These are phyloP conservation scores for Aspergillus brasiliensis DNA, from an alignment of 2,329 filamentous ascomycete genomes.

Conservation along the genomic window DNA sequence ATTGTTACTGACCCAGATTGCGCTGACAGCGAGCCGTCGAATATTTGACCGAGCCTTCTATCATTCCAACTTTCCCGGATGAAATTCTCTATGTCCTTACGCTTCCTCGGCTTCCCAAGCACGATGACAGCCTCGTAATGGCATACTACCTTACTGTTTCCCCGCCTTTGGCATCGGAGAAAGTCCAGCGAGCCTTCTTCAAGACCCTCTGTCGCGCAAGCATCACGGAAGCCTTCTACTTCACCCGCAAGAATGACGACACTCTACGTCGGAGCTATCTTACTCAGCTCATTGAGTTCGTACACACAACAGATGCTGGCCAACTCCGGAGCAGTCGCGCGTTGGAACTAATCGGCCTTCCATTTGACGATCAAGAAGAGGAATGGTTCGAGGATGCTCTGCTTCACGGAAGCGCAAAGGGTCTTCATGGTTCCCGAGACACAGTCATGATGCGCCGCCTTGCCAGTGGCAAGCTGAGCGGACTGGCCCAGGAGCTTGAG, in stretches of 20 bases:
- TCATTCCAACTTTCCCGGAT: conserved; percentile 79
- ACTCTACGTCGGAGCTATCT: conserved; percentile 66
- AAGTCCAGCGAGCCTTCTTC: conserved; percentile 68
- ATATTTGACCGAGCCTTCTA: conserved; percentile 75
- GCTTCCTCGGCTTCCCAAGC: conserved; percentile 56
- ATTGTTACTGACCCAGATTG: conserved; percentile 14
- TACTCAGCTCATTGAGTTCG: conserved; percentile 63
- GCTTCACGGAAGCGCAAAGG: conserved; percentile 64
- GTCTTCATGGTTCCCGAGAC: conserved; percentile 67
- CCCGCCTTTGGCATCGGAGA: conserved; percentile 67
- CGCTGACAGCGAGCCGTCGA: conserved; percentile 64
- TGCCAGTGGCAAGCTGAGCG: conserved; percentile 59
- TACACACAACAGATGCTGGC: conserved; percentile 50
- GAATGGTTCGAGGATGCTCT: conserved; percentile 72
- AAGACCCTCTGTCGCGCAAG: conserved; percentile 67
- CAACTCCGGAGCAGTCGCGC: conserved; percentile 56
- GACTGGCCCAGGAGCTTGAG: conserved; percentile 36
- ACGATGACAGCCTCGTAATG: conserved; percentile 67
- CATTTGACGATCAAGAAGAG: conserved; percentile 72
- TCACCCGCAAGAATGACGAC: conserved; percentile 66
- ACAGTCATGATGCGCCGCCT: conserved; percentile 74
- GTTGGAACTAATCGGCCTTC: conserved; percentile 71
- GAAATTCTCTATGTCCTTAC: conserved; percentile 75
- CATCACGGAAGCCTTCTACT: conserved; percentile 73
- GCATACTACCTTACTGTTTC: conserved; percentile 78